A percentile compares a stretch with the other conserved stretches of the same genome.
These are phyloP conservation scores for Alopecurus myosuroides DNA, from an alignment of 176 grass and related monocot species.

Conservation along the genomic window DNA sequence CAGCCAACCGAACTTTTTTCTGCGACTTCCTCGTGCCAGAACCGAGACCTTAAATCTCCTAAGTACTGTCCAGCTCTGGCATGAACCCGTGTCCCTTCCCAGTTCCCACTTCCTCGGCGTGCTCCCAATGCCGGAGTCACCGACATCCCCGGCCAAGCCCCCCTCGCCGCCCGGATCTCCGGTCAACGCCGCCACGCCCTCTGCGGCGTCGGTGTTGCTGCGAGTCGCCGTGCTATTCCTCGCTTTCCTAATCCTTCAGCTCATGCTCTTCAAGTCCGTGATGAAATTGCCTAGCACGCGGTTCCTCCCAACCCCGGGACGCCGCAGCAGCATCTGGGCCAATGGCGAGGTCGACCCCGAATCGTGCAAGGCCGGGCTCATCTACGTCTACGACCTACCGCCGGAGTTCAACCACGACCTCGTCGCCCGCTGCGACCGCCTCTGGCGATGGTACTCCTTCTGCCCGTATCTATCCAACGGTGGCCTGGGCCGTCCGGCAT, in stretches of 20 bases:
- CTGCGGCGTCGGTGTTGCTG: slow-evolving; percentile 1
- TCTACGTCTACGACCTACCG: slow-evolving; percentile 83
- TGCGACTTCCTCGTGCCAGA: neutral
- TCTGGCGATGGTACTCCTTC: slow-evolving; percentile 65
- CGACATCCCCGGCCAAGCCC: neutral
- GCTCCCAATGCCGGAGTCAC: slow-evolving; percentile 39
- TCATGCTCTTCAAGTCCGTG: slow-evolving; percentile 47
- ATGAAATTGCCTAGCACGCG: slow-evolving; percentile 21
- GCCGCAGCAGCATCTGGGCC: slow-evolving; percentile 7
- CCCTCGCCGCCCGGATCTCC: slow-evolving; percentile 35
- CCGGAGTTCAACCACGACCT: slow-evolving; percentile 70
- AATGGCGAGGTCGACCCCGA: slow-evolving; percentile 18
- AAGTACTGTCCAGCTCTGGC: neutral
- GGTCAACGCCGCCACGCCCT: neutral
- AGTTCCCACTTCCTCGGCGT: neutral
- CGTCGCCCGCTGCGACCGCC: slow-evolving; percentile 42
- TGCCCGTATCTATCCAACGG: slow-evolving; percentile 55
- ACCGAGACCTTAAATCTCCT: neutral
- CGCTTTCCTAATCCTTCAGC: slow-evolving; percentile 44
- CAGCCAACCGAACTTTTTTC: neutral
- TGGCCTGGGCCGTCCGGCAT: slow-evolving; percentile 44
- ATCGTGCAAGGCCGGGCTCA: slow-evolving; percentile 34
- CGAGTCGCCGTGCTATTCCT: slow-evolving; percentile 32
- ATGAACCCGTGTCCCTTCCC: neutral
- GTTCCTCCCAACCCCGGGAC: slow-evolving; percentile 33